Base-by-base conservation (phyloP, 2,329 filamentous ascomycete species). In the Thermochaetoides dissita region DNA sequence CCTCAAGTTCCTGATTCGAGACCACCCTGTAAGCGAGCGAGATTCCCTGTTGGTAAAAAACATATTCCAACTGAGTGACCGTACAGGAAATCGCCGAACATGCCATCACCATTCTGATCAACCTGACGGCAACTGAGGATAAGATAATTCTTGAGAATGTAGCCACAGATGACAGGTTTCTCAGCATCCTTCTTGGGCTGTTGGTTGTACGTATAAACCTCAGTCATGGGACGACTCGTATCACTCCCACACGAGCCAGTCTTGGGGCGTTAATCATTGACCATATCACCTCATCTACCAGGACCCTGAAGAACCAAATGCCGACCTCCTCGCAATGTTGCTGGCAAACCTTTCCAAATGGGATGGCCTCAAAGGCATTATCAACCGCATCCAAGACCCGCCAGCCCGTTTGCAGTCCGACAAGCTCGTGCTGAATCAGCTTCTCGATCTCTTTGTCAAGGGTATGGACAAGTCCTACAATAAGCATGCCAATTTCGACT, bases 371-470 rank as follows among this genome's bases (percentile, higher is more conserved):
- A 81, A 81, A 49, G 71, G 71, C 36, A 67, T 95, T 5, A 62
- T 89, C 8, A 67, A 69, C 5, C 67, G 82, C 42, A 82, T 81
- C 55, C 81, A 86, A 48, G 65, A 72, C 6, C 60, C 80, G 0
- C 82, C 86, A 2, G 73, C 78, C 42, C 68, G 70, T n/a, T 72
- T 94, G 6, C 78, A 76, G 6, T 81, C 76, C 1, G 84, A 85
- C 34, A 72, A 79, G 32, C 69, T 76, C 45, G 79, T 85, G 5
- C 75, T 96, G 53, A 87, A 95, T 59, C 91, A 96, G 62, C 68
- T 98, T 30, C 77, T 98, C 59, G 91, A 96, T 60, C 81, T 93
- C 53, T 98, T 98, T 58, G 91, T 96, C 57, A 93, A 91, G 65
- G 89, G 89, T 12, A 79, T 84, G 17, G 79, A 83, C 47, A 83